phyloP scores from a whole-genome alignment of 345 rosid genomes.

The Cardiospermum halicacabum region DNA sequence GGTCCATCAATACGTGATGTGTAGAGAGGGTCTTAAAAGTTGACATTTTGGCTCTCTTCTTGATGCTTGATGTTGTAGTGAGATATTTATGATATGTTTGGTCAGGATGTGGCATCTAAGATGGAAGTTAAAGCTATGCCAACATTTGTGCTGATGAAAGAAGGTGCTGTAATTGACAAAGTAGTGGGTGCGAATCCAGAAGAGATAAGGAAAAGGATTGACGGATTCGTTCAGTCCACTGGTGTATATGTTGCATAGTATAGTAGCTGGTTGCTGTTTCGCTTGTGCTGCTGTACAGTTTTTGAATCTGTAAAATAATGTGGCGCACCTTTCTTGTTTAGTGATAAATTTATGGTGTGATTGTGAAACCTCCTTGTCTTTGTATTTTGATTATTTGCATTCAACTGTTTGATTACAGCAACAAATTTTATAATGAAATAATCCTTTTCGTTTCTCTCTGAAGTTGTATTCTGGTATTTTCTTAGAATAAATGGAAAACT shows the following conservation, averaged over 20 bases:
- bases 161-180: constrained; percentile 57
- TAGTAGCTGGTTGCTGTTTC: neutral
- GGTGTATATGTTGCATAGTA: constrained; percentile 29
- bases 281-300: neutral
- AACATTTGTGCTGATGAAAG: constrained; percentile 69
- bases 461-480: neutral
- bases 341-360: neutral
- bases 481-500: neutral
- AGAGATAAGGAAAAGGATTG: constrained; percentile 79
- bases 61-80: neutral
- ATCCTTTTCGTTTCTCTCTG: neutral
- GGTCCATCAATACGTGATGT: neutral
- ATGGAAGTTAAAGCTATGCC: constrained; percentile 94
- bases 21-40: neutral
- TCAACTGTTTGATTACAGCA: neutral
- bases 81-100: constrained; percentile 15
- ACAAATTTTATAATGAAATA: neutral
- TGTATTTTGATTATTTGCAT: neutral
- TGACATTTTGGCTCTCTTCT: neutral
- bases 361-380: neutral
- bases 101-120: constrained; percentile 67
- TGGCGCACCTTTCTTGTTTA: constrained; percentile 9
- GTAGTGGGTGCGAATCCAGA: constrained; percentile 88
- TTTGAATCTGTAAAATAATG: constrained; percentile 9
- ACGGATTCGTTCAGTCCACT: constrained; percentile 52